Evolutionary conservation across 176 grass and related monocot species (phyloP).

Genomic region (Aegilops longissima): DNA sequence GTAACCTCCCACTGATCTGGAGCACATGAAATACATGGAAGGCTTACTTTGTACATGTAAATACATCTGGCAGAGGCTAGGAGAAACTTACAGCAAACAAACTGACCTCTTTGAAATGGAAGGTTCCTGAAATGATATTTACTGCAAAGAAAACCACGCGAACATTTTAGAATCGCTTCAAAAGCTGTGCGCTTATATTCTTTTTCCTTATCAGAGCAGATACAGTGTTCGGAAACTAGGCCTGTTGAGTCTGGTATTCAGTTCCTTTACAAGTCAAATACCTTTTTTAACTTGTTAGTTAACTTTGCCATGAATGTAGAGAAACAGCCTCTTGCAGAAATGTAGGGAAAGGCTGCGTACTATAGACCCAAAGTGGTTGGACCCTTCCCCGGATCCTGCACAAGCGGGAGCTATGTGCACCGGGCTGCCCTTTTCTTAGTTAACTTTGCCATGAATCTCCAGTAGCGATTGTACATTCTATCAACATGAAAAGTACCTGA

Average conservation of each 20-base stretch:
- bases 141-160: neutral
- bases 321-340: too few relatives aligned
- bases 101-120: neutral
- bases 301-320: neutral
- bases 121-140: neutral
- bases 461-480: neutral
- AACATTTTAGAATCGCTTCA: neutral
- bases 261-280: too few relatives aligned
- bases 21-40: neutral
- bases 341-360: too few relatives aligned
- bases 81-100: neutral
- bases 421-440: neutral
- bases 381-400: too few relatives aligned
- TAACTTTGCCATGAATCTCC: neutral
- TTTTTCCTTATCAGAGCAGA: neutral
- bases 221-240: neutral
- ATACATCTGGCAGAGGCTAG: neutral
- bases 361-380: too few relatives aligned
- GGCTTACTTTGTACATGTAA: neutral
- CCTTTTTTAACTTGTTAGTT: too few relatives aligned
- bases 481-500: neutral
- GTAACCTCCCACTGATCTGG: neutral
- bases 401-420: too few relatives aligned
- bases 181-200: neutral
- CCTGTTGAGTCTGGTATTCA: neutral